Evolutionary conservation across 768 basidiomycete genomes (phyloP), one percentile per base, ranked within the genome.

Genomic region (Trametes punicea): DNA sequence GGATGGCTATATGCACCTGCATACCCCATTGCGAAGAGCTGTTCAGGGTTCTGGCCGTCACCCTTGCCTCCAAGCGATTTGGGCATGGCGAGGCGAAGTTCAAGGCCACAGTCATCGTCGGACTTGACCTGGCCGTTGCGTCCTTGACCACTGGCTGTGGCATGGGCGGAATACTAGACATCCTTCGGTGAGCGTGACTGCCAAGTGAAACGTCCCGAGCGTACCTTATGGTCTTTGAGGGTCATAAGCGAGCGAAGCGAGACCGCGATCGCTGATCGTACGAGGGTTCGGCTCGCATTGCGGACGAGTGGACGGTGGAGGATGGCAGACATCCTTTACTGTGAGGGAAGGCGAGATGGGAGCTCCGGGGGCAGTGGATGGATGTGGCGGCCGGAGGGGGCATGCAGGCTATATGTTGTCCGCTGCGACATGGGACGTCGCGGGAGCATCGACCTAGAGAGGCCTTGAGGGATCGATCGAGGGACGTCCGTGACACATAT

Each of bases 111-210:
- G 53, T 70, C 71, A 61, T 70, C 70, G 55, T 67, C 47, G 13
- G 73, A 71, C 21, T 59, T 64, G 42, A 72, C 71, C 23, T 76
- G 62, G 4, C 87, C 87, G 62, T 81, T 84, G 59, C 88, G 81
- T 1, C 88, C 88, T 59, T 76, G 75, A 10, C 87, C 88, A 33
- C 75, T 65, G 0, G 88, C 88, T 29, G 74, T 77, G 6, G 87
- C 88, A 50, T 80, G 78, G 1, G 83, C 85, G 21, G 85, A 86
- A 68, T 85, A 88, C 87, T 89, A 61, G 9, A 9, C n/a, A 9
- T 33, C 25, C 51, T 20, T 29, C 42, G 21, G 38, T 46, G 27
- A 26, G 39, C 16, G 16, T 27, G 15, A 31, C 31, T 42, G 25
- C 23, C 13, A 39, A 39, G 10, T 42, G 33, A 26, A 3, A n/a